A percentile compares a stretch with the other conserved stretches of the same genome.
These are phyloP conservation scores for Jackrogersella minutella DNA, from an alignment of 495 filamentous ascomycete species.

Conservation along the genomic window DNA sequence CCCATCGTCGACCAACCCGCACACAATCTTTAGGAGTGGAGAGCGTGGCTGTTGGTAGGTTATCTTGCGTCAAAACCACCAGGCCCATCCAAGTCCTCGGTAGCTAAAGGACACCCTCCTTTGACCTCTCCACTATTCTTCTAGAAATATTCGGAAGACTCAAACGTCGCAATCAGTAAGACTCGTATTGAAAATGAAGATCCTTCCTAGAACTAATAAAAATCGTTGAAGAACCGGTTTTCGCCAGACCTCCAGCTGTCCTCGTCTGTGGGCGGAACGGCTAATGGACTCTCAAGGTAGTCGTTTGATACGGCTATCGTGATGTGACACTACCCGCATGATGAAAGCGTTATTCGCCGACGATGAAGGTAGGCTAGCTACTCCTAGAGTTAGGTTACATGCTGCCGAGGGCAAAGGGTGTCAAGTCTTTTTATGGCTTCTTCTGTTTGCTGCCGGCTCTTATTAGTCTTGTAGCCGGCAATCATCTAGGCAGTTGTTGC, in stretches of 20 bases:
- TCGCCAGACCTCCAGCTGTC: not conserved
- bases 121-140: not conserved
- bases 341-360: not conserved
- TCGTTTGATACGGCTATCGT: constrained; percentile 7
- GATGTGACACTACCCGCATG: constrained; percentile 13
- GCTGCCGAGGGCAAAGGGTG: not conserved
- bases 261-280: not conserved
- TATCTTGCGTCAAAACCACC: constrained; percentile 15
- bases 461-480: not conserved
- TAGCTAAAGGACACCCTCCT: not conserved
- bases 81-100: constrained; percentile 9
- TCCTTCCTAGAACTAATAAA: not conserved
- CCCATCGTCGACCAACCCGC: constrained; percentile 20
- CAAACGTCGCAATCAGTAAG: constrained; percentile 7
- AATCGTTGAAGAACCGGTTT: not conserved
- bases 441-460: not conserved
- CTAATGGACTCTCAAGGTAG: not conserved
- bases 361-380: constrained; percentile 7
- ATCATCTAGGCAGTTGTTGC: not conserved
- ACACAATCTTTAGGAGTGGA: not conserved
- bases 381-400: constrained; percentile 12
- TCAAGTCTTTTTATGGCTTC: not conserved
- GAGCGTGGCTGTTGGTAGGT: not conserved
- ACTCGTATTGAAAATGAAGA: not conserved
- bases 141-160: not conserved